Evolutionary conservation across 805 yeast species (phyloP).

Genomic region (Cyberlindnera amylophila): DNA sequence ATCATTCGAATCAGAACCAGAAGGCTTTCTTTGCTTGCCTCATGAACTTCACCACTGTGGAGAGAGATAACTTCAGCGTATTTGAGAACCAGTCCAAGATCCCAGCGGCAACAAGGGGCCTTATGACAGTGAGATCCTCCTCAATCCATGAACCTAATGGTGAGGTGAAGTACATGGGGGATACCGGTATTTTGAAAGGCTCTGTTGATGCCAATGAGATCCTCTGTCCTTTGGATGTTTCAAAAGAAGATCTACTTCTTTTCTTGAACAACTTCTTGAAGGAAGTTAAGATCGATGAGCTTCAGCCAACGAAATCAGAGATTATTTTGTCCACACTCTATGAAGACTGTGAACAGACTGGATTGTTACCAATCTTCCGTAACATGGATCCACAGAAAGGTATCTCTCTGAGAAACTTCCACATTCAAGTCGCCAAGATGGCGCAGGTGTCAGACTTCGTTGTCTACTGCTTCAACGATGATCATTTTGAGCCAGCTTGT

Average conservation of each 20-base stretch:
- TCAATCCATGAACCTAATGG: slow-evolving; percentile 26
- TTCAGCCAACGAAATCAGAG: slow-evolving; percentile 4
- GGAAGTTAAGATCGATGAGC: slow-evolving; percentile 21
- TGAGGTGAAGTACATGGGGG: slow-evolving; percentile 2
- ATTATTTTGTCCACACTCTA: slow-evolving; percentile 17
- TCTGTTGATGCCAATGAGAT: slow-evolving; percentile 53
- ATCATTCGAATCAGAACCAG: slow-evolving; percentile 26
- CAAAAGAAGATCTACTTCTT: slow-evolving; percentile 32
- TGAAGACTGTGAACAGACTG: slow-evolving; percentile 28
- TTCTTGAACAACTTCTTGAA: slow-evolving; percentile 20
- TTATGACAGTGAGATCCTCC: slow-evolving; percentile 27
- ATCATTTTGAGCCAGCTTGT: slow-evolving; percentile 28
- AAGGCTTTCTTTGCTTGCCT: slow-evolving; percentile 22
- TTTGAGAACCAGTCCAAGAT: slow-evolving; percentile 21
- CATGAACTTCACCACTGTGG: slow-evolving; percentile 22
- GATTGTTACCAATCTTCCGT: slow-evolving; percentile 48
- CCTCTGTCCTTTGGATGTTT: slow-evolving; percentile 44
- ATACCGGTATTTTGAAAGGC: slow-evolving; percentile 48
- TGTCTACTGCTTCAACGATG: slow-evolving; percentile 60
- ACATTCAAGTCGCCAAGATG: slow-evolving; percentile 78
- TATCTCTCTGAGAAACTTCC: slow-evolving; percentile 77
- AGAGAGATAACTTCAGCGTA: slow-evolving; percentile 20
- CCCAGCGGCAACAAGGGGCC: slow-evolving; percentile 21
- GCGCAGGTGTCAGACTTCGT: slow-evolving; percentile 72
- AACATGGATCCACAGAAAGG: slow-evolving; percentile 68